These are phyloP conservation scores for Backusella westeae DNA, from an alignment of 192 early-diverging fungal genomes.

Conservation along the genomic window DNA sequence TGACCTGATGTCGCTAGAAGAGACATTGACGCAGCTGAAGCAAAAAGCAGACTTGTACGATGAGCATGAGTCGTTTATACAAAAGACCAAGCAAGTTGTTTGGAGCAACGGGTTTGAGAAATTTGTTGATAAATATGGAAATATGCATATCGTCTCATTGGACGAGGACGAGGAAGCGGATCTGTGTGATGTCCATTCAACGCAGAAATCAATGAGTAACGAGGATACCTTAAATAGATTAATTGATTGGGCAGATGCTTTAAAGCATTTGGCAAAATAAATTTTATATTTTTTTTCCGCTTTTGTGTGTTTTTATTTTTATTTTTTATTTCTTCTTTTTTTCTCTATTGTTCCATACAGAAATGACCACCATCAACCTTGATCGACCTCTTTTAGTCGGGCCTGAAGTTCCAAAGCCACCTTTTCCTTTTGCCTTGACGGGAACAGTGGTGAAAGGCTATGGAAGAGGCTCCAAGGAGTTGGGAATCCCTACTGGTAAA, in stretches of 20 bases:
- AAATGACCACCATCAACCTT: conserved; percentile 23
- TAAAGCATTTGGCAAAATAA: conserved; percentile 2
- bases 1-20: neutral
- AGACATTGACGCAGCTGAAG: neutral
- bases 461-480: conserved; percentile 93
- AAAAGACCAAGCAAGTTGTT: neutral
- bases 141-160: neutral
- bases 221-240: conserved; percentile 1
- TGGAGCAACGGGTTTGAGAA: conserved; percentile 4
- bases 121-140: neutral
- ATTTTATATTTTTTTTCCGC: neutral
- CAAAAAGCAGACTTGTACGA: neutral
- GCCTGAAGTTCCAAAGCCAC: conserved; percentile 51
- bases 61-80: neutral
- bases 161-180: neutral
- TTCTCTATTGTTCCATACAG: neutral
- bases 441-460: conserved; percentile 89
- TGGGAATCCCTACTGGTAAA: conserved; percentile 95
- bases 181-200: neutral
- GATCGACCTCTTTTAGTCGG: conserved; percentile 65
- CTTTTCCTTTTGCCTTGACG: conserved; percentile 76
- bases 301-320: neutral
- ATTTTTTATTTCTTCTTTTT: neutral
- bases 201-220: neutral
- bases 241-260: neutral